A percentile compares a stretch with the other conserved stretches of the same genome.
These are phyloP conservation scores for Trichosporon coremiiforme DNA, from an alignment of 1,284 basidiomycete species.

Conservation along the genomic window DNA sequence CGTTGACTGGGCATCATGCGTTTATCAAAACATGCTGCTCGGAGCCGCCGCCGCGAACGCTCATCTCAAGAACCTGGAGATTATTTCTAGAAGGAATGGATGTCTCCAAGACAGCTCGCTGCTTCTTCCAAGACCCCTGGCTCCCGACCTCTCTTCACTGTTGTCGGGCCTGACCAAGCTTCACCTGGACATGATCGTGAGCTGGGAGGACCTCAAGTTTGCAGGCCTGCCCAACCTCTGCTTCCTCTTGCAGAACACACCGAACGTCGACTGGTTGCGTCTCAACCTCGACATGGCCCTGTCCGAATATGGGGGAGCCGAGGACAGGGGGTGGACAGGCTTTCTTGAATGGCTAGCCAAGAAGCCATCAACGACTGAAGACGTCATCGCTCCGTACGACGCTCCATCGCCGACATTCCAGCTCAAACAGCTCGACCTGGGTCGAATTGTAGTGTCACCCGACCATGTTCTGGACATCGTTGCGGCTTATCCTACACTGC, in stretches of 20 bases:
- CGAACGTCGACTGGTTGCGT: constrained; percentile 24
- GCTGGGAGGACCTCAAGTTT: not conserved
- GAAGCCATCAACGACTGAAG: not conserved
- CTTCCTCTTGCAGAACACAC: constrained; percentile 14
- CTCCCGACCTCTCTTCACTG: not conserved
- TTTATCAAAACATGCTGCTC: constrained; percentile 20
- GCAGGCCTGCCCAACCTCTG: constrained; percentile 7
- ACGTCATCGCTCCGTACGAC: not conserved
- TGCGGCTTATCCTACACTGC: not conserved
- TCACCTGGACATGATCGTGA: constrained; percentile 16
- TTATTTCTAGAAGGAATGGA: not conserved
- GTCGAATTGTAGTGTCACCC: not conserved
- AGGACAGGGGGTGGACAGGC: not conserved
- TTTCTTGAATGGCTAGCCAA: not conserved
- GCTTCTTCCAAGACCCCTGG: not conserved
- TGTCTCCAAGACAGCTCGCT: not conserved
- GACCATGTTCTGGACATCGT: not conserved
- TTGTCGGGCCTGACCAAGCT: constrained; percentile 21
- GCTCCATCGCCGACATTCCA: not conserved
- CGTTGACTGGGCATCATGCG: not conserved
- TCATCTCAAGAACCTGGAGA: constrained; percentile 19
- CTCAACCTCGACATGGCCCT: constrained; percentile 21
- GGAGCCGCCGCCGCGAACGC: not conserved
- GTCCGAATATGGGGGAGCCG: not conserved
- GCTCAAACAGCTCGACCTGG: not conserved